phyloP scores from a whole-genome alignment of 1,284 basidiomycete species.

The Rhodotorula sp. region DNA sequence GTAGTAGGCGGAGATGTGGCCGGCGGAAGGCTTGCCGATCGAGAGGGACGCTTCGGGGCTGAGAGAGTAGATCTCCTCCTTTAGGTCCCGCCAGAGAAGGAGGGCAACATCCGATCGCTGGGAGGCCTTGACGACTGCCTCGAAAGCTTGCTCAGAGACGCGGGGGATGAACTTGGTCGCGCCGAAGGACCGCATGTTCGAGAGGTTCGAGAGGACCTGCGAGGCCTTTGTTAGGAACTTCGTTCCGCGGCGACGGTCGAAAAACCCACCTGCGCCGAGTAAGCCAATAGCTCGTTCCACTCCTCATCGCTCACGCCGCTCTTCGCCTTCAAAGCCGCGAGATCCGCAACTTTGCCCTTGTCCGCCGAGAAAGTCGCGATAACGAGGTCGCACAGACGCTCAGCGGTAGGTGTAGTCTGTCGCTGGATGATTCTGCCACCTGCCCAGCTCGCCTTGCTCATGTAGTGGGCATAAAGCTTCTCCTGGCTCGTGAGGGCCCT shows the following conservation, averaged over 20 bases:
- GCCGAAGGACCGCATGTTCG: slow-evolving; percentile 58
- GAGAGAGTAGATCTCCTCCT: slow-evolving; percentile 66
- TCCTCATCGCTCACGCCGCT: slow-evolving; percentile 57
- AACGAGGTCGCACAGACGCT: slow-evolving; percentile 38
- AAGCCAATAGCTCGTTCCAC: slow-evolving; percentile 68
- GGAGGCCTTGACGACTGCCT: slow-evolving; percentile 61
- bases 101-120: slow-evolving; percentile 58
- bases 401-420: slow-evolving; percentile 61
- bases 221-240: slow-evolving; percentile 11
- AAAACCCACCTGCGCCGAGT: slow-evolving; percentile 62
- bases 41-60: slow-evolving; percentile 63
- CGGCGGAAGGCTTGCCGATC: slow-evolving; percentile 71
- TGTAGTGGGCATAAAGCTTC: slow-evolving; percentile 34
- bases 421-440: slow-evolving; percentile 76
- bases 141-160: slow-evolving; percentile 60
- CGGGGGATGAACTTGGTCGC: slow-evolving; percentile 80
- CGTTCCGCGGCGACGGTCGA: not conserved
- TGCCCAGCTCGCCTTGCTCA: slow-evolving; percentile 57
- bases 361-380: slow-evolving; percentile 28
- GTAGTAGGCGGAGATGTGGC: slow-evolving; percentile 79
- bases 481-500: slow-evolving; percentile 29
- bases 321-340: slow-evolving; percentile 57
- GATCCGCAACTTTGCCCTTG: slow-evolving; percentile 54
- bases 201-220: slow-evolving; percentile 65
- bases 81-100: slow-evolving; percentile 66